Percentiles rank a stretch among this genome's conserved stretches.
These are phyloP conservation scores for Mortierella sp. DNA, from an alignment of 371 early-diverging fungal genomes.

Conservation along the genomic window DNA sequence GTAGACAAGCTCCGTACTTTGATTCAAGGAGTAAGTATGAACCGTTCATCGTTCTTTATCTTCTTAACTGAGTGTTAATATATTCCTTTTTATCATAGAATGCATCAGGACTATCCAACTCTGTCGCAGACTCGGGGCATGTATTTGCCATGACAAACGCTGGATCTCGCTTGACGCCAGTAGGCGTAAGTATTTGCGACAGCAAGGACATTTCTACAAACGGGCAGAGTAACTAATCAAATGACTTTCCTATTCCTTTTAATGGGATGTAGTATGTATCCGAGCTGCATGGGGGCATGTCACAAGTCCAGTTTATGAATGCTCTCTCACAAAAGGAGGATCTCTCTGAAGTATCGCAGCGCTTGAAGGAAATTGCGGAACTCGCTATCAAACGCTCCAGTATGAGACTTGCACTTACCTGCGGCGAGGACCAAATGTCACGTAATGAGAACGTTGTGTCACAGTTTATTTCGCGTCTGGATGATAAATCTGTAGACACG, in stretches of 20 bases:
- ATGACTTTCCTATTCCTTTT: background rate
- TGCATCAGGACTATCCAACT: constrained; percentile 80
- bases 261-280: constrained; percentile 33
- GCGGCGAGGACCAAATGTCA: constrained; percentile 71
- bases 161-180: constrained; percentile 74
- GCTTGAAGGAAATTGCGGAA: constrained; percentile 72
- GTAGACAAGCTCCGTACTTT: constrained; percentile 79
- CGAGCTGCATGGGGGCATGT: constrained; percentile 82
- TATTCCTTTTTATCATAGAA: constrained; percentile 50
- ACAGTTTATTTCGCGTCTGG: constrained; percentile 64
- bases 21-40: constrained; percentile 72
- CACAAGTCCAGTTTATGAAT: constrained; percentile 86
- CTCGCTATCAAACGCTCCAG: constrained; percentile 68
- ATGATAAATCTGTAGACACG: constrained; percentile 13
- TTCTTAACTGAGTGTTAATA: background rate
- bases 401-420: constrained; percentile 77
- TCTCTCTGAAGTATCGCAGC: constrained; percentile 67
- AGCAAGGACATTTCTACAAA: background rate
- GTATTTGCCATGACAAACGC: constrained; percentile 84
- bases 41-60: background rate
- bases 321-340: constrained; percentile 72
- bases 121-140: constrained; percentile 90
- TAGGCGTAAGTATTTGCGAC: constrained; percentile 52
- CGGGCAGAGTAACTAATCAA: background rate
- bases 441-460: constrained; percentile 70